These are phyloP conservation scores for Passiflora organensis DNA, from an alignment of 345 rosid genomes.

Conservation along the genomic window DNA sequence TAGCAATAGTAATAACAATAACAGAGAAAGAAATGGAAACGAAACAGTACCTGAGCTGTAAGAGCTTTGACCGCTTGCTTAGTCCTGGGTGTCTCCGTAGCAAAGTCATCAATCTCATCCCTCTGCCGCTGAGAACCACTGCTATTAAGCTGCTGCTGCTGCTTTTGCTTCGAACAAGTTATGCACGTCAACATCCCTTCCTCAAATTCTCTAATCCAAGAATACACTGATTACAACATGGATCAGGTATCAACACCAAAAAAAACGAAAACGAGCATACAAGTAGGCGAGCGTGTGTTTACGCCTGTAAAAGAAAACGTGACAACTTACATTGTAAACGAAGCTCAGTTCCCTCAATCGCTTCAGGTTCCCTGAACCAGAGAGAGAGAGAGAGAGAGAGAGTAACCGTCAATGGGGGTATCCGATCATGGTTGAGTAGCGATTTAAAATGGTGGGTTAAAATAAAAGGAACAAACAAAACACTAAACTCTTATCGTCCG, in stretches of 20 bases:
- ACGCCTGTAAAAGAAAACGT: too few relatives aligned
- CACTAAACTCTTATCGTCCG: not conserved
- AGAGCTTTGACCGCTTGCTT: conserved; percentile 70
- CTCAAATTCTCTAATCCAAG: conserved; percentile 12
- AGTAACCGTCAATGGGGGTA: conserved; percentile 41
- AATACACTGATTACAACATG: conserved; percentile 20
- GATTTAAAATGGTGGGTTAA: not conserved
- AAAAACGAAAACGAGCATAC: not conserved
- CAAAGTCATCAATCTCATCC: conserved; percentile 33
- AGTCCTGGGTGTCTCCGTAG: conserved; percentile 57
- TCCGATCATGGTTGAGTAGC: conserved; percentile 27
- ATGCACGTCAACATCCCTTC: conserved; percentile 81
- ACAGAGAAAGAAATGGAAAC: not conserved
- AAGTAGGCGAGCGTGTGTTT: not conserved
- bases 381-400: conserved; percentile 8
- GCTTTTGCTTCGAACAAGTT: conserved; percentile 76
- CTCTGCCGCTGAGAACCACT: conserved; percentile 50
- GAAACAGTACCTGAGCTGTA: conserved; percentile 64
- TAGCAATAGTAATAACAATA: too few relatives aligned
- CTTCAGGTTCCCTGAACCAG: not conserved
- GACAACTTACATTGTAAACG: too few relatives aligned
- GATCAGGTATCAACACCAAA: conserved; percentile 18
- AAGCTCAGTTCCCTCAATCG: too few relatives aligned
- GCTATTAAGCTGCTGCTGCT: conserved; percentile 17
- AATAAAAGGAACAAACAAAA: not conserved